Evolutionary conservation across 345 rosid genomes (phyloP).

Genomic region (Clarkia xantiana): DNA sequence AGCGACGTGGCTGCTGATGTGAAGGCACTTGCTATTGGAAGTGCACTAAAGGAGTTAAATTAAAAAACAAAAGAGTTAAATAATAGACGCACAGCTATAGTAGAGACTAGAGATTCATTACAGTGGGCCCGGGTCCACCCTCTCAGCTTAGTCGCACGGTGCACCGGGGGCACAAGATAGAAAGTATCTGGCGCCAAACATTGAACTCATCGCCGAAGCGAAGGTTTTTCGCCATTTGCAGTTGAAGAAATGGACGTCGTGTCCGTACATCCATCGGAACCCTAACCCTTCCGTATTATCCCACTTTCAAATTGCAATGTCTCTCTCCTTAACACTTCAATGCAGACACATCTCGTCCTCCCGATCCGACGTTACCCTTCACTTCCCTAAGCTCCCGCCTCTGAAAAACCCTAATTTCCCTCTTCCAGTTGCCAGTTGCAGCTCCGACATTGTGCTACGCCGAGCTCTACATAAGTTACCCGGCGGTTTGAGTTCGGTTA

Average conservation of each 20-base stretch:
- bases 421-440: background rate
- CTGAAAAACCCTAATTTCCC: background rate
- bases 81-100: no score
- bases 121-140: no score
- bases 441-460: background rate
- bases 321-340: slow-evolving; percentile 3
- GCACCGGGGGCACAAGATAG: no score
- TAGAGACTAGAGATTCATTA: no score
- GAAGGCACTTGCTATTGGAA: no score
- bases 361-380: background rate
- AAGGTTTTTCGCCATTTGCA: background rate
- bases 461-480: background rate
- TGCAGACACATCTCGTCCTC: background rate
- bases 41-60: no score
- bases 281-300: background rate
- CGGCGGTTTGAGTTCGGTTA: background rate
- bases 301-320: background rate
- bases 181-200: no score
- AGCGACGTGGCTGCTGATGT: no score
- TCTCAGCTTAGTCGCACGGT: no score
- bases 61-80: no score
- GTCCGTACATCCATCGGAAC: background rate
- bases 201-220: no score
- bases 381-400: background rate
- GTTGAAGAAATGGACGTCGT: slow-evolving; percentile 3